A percentile compares a stretch with the other conserved stretches of the same genome.
Evolutionary conservation across 2,329 filamentous ascomycete species (phyloP).

Genomic region (Pseudocercospora pini-densiflorae): DNA sequence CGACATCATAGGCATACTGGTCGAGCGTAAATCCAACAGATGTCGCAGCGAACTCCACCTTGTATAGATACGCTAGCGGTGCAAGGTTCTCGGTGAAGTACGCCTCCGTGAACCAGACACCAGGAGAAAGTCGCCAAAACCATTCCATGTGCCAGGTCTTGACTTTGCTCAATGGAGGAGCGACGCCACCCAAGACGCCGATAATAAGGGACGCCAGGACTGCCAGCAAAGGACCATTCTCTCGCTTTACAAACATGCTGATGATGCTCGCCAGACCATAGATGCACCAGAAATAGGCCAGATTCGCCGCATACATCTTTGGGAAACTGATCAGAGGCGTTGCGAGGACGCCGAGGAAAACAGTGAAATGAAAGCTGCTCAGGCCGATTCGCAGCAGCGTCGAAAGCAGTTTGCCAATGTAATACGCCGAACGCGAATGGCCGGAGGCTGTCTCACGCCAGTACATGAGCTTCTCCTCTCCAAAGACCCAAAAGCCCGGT

Average conservation of each 20-base stretch:
- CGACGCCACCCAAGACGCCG: constrained; percentile 59
- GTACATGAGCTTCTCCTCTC: constrained; percentile 60
- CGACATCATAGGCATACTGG: constrained; percentile 50
- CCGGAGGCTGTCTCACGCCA: constrained; percentile 61
- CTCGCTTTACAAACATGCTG: constrained; percentile 59
- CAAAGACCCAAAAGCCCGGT: constrained; percentile 62
- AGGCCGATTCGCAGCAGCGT: constrained; percentile 58
- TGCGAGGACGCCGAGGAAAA: constrained; percentile 55
- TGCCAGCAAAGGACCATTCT: constrained; percentile 62
- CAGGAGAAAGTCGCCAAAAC: constrained; percentile 59
- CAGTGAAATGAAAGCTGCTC: constrained; percentile 60
- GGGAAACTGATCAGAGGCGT: constrained; percentile 57
- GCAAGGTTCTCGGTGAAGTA: constrained; percentile 59
- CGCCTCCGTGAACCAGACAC: constrained; percentile 61
- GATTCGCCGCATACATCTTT: constrained; percentile 55
- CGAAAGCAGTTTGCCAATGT: constrained; percentile 59
- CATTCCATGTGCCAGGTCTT: constrained; percentile 57
- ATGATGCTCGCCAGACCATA: constrained; percentile 60
- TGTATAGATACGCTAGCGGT: constrained; percentile 57
- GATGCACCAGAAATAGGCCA: constrained; percentile 63
- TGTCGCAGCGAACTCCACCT: constrained; percentile 52
- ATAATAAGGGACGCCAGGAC: constrained; percentile 61
- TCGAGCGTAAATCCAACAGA: constrained; percentile 54
- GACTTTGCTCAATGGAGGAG: constrained; percentile 56
- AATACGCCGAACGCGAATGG: constrained; percentile 62